These are phyloP conservation scores for Aspergillus taichungensis DNA, from an alignment of 495 filamentous ascomycete genomes.

Conservation along the genomic window DNA sequence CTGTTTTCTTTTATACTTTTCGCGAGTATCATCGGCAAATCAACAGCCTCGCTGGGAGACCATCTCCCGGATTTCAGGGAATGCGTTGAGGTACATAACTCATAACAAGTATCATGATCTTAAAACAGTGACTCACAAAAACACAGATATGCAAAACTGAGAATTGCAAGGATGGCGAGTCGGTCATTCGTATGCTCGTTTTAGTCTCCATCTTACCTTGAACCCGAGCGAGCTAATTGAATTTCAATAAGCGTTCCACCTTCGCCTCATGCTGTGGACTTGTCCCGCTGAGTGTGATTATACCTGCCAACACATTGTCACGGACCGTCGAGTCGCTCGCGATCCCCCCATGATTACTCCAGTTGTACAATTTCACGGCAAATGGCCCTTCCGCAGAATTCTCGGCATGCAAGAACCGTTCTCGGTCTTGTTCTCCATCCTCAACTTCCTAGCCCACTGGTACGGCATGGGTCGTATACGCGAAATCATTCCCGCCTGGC, in stretches of 20 bases:
- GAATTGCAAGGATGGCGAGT: slow-evolving; percentile 58
- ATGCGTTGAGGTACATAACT: slow-evolving; percentile 65
- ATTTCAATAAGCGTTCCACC: slow-evolving; percentile 30
- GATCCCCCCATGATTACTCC: slow-evolving; percentile 54
- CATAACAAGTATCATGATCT: background rate
- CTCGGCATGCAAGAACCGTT: slow-evolving; percentile 92
- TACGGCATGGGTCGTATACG: slow-evolving; percentile 63
- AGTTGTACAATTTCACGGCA: slow-evolving; percentile 93
- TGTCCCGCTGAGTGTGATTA: slow-evolving; percentile 96
- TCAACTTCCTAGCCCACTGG: slow-evolving; percentile 86
- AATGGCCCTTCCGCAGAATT: slow-evolving; percentile 92
- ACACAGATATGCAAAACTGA: slow-evolving; percentile 67
- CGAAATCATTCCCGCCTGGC: slow-evolving; percentile 56
- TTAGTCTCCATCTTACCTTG: background rate
- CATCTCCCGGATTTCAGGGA: slow-evolving; percentile 79
- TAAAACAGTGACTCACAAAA: slow-evolving; percentile 10
- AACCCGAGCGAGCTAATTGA: slow-evolving; percentile 14
- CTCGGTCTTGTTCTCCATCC: slow-evolving; percentile 82
- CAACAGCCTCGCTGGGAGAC: slow-evolving; percentile 72
- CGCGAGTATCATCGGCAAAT: slow-evolving; percentile 38
- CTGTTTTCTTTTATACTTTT: slow-evolving; percentile 28
- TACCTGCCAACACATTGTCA: slow-evolving; percentile 92
- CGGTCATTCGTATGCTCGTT: slow-evolving; percentile 36
- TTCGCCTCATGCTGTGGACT: slow-evolving; percentile 47
- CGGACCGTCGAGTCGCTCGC: slow-evolving; percentile 57